phyloP scores from a whole-genome alignment of 306 rosid species.

The Senna tora region DNA sequence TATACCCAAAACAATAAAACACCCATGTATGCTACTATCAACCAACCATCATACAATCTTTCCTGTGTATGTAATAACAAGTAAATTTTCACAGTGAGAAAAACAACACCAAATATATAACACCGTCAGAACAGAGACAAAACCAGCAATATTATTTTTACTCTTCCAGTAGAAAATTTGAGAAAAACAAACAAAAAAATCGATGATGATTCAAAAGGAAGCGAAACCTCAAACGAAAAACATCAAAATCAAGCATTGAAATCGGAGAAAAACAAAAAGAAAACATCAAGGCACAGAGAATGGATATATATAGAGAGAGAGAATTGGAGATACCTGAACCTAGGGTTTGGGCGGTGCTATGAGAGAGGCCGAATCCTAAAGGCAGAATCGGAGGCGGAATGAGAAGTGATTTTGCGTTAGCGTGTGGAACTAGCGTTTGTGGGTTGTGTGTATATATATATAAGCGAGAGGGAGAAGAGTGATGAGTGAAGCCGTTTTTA shows the following conservation, averaged over 20 bases:
- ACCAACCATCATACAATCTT: not conserved
- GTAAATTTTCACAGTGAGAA: not conserved
- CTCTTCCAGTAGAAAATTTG: not conserved
- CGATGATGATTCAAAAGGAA: not conserved
- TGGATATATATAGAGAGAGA: too few species aligned
- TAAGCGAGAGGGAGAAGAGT: not conserved
- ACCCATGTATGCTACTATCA: not conserved
- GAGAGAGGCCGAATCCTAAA: not conserved
- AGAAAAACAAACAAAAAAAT: too few species aligned
- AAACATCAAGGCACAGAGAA: not conserved
- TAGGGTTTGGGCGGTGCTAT: conserved; percentile 28
- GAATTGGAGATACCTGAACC: conserved; percentile 9
- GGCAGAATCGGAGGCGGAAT: not conserved
- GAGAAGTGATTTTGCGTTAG: not conserved
- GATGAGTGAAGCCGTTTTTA: conserved; percentile 3
- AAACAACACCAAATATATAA: not conserved
- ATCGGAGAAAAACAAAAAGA: not conserved
- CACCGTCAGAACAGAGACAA: not conserved
- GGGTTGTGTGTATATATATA: not conserved
- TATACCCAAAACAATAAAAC: not conserved
- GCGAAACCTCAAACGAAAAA: not conserved
- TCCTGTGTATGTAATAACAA: not conserved
- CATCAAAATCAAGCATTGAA: not conserved
- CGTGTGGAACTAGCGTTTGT: not conserved
- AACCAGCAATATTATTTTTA: not conserved